A percentile compares a stretch with the other conserved stretches of the same genome.
phyloP scores from a whole-genome alignment of 176 grass and related monocot genomes.

The Cymbopogon citratus region DNA sequence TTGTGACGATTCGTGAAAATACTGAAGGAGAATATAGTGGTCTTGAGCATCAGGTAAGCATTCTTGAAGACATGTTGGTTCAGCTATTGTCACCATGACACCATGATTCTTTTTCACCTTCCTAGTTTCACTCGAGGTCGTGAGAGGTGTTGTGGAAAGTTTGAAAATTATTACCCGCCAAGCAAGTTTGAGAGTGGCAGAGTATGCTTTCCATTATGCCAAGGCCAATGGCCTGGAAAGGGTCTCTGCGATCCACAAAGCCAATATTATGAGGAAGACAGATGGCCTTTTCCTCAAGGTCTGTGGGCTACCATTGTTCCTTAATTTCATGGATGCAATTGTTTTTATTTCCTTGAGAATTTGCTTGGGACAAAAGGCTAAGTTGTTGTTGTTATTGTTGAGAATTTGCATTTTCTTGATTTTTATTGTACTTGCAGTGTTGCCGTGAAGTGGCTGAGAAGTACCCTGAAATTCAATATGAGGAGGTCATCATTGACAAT shows the following conservation, averaged over 20 bases:
- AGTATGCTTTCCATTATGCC: constrained; percentile 98
- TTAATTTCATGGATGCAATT: constrained; percentile 8
- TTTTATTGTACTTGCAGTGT: constrained; percentile 53
- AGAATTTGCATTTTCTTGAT: no score
- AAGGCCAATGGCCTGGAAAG: constrained; percentile 76
- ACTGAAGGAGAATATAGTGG: constrained; percentile 98
- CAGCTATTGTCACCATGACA: neutral
- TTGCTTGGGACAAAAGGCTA: no score
- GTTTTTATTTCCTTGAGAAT: neutral
- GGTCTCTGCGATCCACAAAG: constrained; percentile 96
- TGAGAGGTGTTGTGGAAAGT: constrained; percentile 98
- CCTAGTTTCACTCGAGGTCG: constrained; percentile 50
- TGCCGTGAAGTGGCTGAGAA: constrained; percentile 97
- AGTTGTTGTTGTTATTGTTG: no score
- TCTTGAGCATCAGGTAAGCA: constrained; percentile 89
- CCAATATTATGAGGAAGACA: constrained; percentile 99
- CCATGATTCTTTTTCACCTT: constrained; percentile 16
- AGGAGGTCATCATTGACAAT: constrained; percentile 98
- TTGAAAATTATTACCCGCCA: constrained; percentile 97
- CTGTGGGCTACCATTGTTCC: neutral
- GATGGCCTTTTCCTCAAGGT: constrained; percentile 99
- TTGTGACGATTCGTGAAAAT: constrained; percentile 97
- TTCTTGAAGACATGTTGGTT: neutral
- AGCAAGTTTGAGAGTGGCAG: constrained; percentile 94
- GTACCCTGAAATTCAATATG: constrained; percentile 86